Base-by-base conservation (phyloP, 495 filamentous ascomycete species). In the Penicillium goetzii region DNA sequence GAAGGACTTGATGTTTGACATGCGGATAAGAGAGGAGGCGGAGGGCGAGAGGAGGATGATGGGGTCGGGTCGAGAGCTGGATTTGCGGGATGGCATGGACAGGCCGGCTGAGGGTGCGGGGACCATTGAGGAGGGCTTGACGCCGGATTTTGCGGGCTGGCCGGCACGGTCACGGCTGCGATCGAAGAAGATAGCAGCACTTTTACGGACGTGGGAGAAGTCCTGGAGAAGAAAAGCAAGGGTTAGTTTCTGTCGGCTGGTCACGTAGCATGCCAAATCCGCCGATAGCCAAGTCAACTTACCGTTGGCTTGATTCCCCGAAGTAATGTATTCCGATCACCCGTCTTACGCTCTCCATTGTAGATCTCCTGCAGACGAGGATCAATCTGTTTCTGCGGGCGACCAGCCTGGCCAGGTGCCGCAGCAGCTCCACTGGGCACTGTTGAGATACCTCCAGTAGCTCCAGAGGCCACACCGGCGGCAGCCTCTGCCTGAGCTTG, bases 11-110 rank as follows among this genome's bases (percentile, higher is more conserved):
- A 96, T 92, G 76, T 99, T 99, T 25, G 91, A 88, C 89, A 97
- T 92, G 75, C 92, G 90, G n/a, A 99, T 91, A 52, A 98, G 90
- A 10, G 94, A 94, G 23, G 93, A 97, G 34, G 96, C 96, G 32
- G 93, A 97, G n/a, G 96, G 95, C 3, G 96, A 98, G 69, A 99
- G 89, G 15, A 99, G 87, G 78, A 99, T 97, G 77, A 99, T 99
- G 23, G 96, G 96, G 72, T 99, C 93, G 54, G 87, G 86, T 38
- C 92, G 87, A 15, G 85, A 84, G 70, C 76, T 75, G 58, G 83
- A 76, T 59, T 84, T 85, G 68, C 85, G 81, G 23, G 77, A 75
- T 33, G 70, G 72, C 54, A 77, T 65, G 2, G 78, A 70, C 15
- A 81, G 72, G 0, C 78, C 79, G 1, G 78, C 78, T 15, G 79